phyloP scores from a whole-genome alignment of 352 stramenopile genomes.

The Paralagenidium karlingii region DNA sequence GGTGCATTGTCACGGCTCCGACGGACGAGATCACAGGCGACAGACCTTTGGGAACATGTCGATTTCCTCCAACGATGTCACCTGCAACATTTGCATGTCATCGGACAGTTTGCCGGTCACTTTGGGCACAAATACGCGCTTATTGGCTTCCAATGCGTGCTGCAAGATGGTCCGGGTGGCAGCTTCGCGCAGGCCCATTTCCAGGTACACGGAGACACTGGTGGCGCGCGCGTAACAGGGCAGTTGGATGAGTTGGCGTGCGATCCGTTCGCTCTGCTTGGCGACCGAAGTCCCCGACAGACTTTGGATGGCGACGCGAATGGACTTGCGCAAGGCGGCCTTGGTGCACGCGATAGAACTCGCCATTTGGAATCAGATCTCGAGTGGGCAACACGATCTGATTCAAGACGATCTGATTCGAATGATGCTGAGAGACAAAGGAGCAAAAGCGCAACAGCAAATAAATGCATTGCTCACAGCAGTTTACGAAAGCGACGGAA shows the following conservation, averaged over 20 bases:
- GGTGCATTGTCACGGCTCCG: neutral
- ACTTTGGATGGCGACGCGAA: slow-evolving; percentile 25
- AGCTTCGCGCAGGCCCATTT: slow-evolving; percentile 69
- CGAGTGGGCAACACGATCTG: too few relatives aligned
- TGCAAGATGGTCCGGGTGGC: slow-evolving; percentile 34
- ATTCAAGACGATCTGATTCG: too few relatives aligned
- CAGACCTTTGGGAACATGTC: slow-evolving; percentile 61
- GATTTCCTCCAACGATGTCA: slow-evolving; percentile 51
- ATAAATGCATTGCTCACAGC: too few relatives aligned
- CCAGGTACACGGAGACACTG: slow-evolving; percentile 66
- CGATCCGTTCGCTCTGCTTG: slow-evolving; percentile 31
- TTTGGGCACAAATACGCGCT: slow-evolving; percentile 85
- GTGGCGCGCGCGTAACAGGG: slow-evolving; percentile 29
- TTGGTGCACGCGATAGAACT: too few relatives aligned
- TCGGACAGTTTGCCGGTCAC: slow-evolving; percentile 46
- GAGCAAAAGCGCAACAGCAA: too few relatives aligned
- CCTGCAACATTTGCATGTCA: slow-evolving; percentile 70
- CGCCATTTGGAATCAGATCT: too few relatives aligned
- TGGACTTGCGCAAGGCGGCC: slow-evolving; percentile 28
- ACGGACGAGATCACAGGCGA: too few relatives aligned
- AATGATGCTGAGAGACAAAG: too few relatives aligned
- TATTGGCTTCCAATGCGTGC: slow-evolving; percentile 36
- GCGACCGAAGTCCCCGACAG: slow-evolving; percentile 28
- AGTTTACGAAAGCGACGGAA: too few relatives aligned
- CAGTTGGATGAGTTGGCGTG: slow-evolving; percentile 26